A percentile compares a stretch with the other conserved stretches of the same genome.
Evolutionary conservation across 2,329 filamentous ascomycete genomes (phyloP).

Genomic region (Myotisia sp.): DNA sequence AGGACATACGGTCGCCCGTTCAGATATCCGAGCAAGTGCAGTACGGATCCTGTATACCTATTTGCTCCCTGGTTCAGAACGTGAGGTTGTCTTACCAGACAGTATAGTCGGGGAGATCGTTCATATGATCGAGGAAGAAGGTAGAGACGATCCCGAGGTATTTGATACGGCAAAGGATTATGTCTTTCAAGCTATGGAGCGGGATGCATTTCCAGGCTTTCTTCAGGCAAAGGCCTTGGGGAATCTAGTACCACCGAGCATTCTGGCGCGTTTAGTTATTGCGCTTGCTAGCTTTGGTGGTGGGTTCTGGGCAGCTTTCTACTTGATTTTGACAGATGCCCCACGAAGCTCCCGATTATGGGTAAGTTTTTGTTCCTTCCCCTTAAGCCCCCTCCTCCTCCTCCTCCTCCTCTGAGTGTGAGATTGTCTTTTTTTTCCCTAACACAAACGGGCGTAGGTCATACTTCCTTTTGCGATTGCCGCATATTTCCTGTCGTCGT

Average conservation of each 20-base stretch:
- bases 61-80: conserved; percentile 82
- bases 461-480: conserved; percentile 87
- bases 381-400: not conserved
- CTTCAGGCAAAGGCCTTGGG: conserved; percentile 87
- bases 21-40: conserved; percentile 82
- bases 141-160: conserved; percentile 88
- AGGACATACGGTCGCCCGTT: conserved; percentile 66
- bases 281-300: conserved; percentile 78
- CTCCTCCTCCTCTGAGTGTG: not conserved
- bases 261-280: conserved; percentile 70
- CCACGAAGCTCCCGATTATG: conserved; percentile 62
- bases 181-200: conserved; percentile 98
- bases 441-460: conserved; percentile 32
- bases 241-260: conserved; percentile 82
- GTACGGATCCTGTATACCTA: conserved; percentile 99
- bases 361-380: conserved; percentile 42
- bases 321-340: conserved; percentile 80
- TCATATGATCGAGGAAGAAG: conserved; percentile 73
- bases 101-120: conserved; percentile 78
- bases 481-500: conserved; percentile 74
- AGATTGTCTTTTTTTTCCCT: conserved; percentile 12
- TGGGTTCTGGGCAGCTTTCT: conserved; percentile 85
- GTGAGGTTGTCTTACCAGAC: conserved; percentile 86
- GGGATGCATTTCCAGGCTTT: conserved; percentile 97
- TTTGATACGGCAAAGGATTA: conserved; percentile 98